Percentiles rank a stretch among this genome's conserved stretches.
phyloP scores from a whole-genome alignment of 371 early-diverging fungal species.

The Rhizomucor pusillus region DNA sequence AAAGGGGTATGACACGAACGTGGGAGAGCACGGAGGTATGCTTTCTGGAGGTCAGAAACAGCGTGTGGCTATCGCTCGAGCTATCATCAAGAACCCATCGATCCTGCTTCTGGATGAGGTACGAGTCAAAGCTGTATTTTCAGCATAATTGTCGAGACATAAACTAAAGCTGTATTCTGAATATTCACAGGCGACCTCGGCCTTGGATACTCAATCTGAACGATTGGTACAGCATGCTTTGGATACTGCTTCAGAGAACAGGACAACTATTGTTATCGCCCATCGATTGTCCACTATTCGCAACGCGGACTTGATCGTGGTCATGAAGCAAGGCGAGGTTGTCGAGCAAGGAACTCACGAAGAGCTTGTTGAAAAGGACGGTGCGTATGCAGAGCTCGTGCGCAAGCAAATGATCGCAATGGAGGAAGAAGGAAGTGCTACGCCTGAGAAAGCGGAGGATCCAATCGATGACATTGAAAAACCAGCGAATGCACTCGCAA shows the following conservation, averaged over 20 bases:
- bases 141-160: too few species aligned
- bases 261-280: constrained; percentile 90
- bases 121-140: too few species aligned
- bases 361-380: constrained; percentile 41
- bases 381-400: constrained; percentile 52
- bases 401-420: constrained; percentile 20
- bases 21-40: constrained; percentile 60
- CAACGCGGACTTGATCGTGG: constrained; percentile 79
- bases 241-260: constrained; percentile 65
- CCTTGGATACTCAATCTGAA: constrained; percentile 78
- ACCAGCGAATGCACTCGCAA: too few species aligned
- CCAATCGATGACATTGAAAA: constrained; percentile 17
- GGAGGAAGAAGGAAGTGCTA: too few species aligned
- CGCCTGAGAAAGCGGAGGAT: too few species aligned
- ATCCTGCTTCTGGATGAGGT: constrained; percentile 31
- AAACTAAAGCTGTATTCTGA: constrained; percentile 31
- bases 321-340: constrained; percentile 66
- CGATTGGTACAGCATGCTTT: constrained; percentile 72
- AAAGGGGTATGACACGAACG: constrained; percentile 64
- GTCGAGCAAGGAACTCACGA: constrained; percentile 72
- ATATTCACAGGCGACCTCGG: constrained; percentile 73
- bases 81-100: constrained; percentile 25
- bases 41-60: constrained; percentile 75
- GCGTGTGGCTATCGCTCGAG: constrained; percentile 34
- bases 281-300: constrained; percentile 77